Conservation (phyloP, 2,329 filamentous ascomycete species). For the Endothia cerciana region DNA sequence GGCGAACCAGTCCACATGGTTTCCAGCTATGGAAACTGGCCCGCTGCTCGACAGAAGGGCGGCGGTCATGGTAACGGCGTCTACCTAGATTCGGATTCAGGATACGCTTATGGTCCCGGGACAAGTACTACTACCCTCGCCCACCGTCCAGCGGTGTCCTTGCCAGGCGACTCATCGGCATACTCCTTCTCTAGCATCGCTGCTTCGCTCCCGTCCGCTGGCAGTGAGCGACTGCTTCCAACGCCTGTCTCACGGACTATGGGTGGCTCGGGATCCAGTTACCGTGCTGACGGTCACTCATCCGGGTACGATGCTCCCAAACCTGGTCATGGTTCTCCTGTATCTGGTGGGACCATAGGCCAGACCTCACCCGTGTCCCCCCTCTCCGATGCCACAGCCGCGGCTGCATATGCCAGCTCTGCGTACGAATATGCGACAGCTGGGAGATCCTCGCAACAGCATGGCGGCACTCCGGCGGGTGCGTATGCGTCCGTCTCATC, state of each 20-base stretch:
- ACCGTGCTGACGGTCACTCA: conserved; percentile 36
- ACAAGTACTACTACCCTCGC: conserved; percentile 36
- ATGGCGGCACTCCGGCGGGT: conserved; percentile 24
- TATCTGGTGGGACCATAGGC: conserved; percentile 28
- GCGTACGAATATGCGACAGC: conserved; percentile 27
- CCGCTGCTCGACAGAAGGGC: conserved; percentile 24
- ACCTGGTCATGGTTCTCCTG: conserved; percentile 16
- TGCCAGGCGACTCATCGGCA: conserved; percentile 38
- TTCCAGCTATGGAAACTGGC: conserved; percentile 34
- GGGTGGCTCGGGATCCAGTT: conserved; percentile 34
- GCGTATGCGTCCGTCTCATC: conserved; percentile 24
- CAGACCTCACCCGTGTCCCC: conserved; percentile 32
- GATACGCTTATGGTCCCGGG: conserved; percentile 38
- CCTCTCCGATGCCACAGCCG: conserved; percentile 35
- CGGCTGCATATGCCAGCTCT: conserved; percentile 21
- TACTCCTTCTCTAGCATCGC: conserved; percentile 49
- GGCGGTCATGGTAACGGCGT: conserved; percentile 31
- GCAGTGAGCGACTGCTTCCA: conserved; percentile 40
- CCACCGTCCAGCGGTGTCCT: conserved; percentile 39
- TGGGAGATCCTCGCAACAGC: conserved; percentile 30
- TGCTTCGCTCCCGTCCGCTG: conserved; percentile 43
- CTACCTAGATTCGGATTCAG: conserved; percentile 43
- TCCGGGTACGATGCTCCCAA: conserved; percentile 30
- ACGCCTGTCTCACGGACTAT: conserved; percentile 40
- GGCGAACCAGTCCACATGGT: conserved; percentile 41